Conservation (phyloP, 768 basidiomycete species). For the Pleurotus cornucopiae region DNA sequence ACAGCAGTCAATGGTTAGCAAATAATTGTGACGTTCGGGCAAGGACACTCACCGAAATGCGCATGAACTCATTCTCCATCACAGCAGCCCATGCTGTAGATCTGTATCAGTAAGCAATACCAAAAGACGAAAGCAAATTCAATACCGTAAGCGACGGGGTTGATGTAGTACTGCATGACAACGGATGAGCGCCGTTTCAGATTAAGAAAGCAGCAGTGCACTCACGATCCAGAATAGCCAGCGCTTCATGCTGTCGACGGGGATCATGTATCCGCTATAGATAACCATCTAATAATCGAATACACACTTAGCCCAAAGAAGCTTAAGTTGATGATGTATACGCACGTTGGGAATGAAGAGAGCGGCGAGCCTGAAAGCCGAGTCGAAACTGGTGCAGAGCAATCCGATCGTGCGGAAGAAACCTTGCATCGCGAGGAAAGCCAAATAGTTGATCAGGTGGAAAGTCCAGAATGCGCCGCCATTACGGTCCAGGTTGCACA, state of each 20-base stretch:
- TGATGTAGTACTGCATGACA: constrained; percentile 60
- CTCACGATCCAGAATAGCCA: constrained; percentile 85
- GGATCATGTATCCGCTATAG: constrained; percentile 70
- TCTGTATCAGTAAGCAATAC: background rate
- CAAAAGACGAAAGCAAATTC: background rate
- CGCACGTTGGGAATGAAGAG: constrained; percentile 71
- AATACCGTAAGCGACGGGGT: constrained; percentile 71
- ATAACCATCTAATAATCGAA: constrained; percentile 15
- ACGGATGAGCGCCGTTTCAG: background rate
- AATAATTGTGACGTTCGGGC: background rate
- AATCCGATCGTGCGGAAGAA: constrained; percentile 78
- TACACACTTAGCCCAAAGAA: no score
- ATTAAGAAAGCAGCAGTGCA: constrained; percentile 5
- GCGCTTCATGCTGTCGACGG: constrained; percentile 60
- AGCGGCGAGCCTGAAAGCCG: constrained; percentile 45
- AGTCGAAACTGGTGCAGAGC: constrained; percentile 41
- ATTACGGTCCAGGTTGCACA: constrained; percentile 45
- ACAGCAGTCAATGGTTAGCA: constrained; percentile 8
- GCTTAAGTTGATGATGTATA: background rate
- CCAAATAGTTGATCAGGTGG: constrained; percentile 61
- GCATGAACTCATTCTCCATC: constrained; percentile 86
- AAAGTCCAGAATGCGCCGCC: constrained; percentile 48
- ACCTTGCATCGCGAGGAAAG: constrained; percentile 72
- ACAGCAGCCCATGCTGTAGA: constrained; percentile 61
- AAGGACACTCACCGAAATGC: constrained; percentile 45